phyloP scores from a whole-genome alignment of 2,329 filamentous ascomycete genomes.

The Seiridium unicorne region DNA sequence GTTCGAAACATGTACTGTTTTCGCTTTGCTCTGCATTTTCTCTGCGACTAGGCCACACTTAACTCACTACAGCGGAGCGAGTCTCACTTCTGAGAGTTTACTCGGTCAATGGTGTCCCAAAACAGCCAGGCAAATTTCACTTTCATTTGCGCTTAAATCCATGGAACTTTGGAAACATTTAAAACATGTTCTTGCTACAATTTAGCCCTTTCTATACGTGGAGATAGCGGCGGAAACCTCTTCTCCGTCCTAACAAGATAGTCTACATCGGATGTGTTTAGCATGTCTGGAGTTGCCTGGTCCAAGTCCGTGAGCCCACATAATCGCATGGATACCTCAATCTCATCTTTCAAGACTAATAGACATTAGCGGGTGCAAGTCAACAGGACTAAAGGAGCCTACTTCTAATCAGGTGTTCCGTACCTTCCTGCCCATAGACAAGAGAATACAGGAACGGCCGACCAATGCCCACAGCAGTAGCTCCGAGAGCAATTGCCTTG shows the following conservation, averaged over 20 bases:
- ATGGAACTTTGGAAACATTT: too few relatives aligned
- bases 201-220: not conserved
- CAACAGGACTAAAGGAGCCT: constrained; percentile 24
- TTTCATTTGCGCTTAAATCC: too few relatives aligned
- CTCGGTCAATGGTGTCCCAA: too few relatives aligned
- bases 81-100: too few relatives aligned
- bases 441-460: constrained; percentile 44
- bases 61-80: too few relatives aligned
- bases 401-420: constrained; percentile 55
- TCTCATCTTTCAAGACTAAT: constrained; percentile 30
- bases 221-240: constrained; percentile 7
- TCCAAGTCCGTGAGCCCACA: constrained; percentile 41
- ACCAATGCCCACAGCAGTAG: constrained; percentile 52
- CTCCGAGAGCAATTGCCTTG: constrained; percentile 52
- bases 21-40: too few relatives aligned
- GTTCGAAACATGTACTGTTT: too few relatives aligned
- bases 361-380: constrained; percentile 7
- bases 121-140: too few relatives aligned
- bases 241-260: constrained; percentile 35
- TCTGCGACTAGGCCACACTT: too few relatives aligned
- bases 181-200: too few relatives aligned
- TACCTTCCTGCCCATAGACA: constrained; percentile 52
- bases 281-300: constrained; percentile 39
- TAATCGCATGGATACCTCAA: constrained; percentile 46
- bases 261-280: constrained; percentile 48